Base-by-base conservation (phyloP, 108 stramenopile species). In the Parietichytrium sp. region DNA sequence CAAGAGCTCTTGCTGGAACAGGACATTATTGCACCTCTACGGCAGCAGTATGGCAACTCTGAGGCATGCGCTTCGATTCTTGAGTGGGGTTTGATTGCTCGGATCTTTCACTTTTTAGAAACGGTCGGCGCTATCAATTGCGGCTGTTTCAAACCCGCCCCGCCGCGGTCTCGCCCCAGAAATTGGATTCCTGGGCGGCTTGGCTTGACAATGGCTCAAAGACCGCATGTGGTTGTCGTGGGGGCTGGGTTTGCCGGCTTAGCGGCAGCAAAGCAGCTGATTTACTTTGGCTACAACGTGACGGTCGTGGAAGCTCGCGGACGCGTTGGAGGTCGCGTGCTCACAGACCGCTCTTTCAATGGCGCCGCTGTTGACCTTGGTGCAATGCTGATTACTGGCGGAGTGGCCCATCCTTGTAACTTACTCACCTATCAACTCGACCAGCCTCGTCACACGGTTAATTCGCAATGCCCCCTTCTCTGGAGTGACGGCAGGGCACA, bases 371-470 rank as follows among this genome's bases (percentile, higher is more conserved):
- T 72, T 16, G 61, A 72, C 3, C 38, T 72, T 15, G 61, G 61
- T 42, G 61, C 61, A n/a, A 72, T 72, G 61, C 61, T 72, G 38
- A 72, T 72, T 2, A 72, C 61, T 42, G 61, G 61, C 0, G 61
- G 61, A n/a, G 61, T 72, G 10, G 61, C 61, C 1, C 61, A 72
- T 25, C 61, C 61, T 6, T 33, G 16, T 27, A 33, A 42, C 20
- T 18, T 72, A 42, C 61, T 72, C 61, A 23, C 38, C 42, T 33
- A 72, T 20, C 61, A 72, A 42, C 61, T 72, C 20, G 61, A 42
- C 7, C 20, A 47, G 29, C 61, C 61, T 23, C n/a, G 36, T n/a
- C 61, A 72, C 1, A 12, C 33, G 38, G 61, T 72, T 1, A 72
- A 72, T 25, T 42, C 61, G 12, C 36, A 33, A 15, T 72, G 61